Percentiles rank a stretch among this genome's conserved stretches.
These are phyloP conservation scores for Kluyveromyces dobzhanskii DNA, from an alignment of 805 yeast genomes.

Conservation along the genomic window DNA sequence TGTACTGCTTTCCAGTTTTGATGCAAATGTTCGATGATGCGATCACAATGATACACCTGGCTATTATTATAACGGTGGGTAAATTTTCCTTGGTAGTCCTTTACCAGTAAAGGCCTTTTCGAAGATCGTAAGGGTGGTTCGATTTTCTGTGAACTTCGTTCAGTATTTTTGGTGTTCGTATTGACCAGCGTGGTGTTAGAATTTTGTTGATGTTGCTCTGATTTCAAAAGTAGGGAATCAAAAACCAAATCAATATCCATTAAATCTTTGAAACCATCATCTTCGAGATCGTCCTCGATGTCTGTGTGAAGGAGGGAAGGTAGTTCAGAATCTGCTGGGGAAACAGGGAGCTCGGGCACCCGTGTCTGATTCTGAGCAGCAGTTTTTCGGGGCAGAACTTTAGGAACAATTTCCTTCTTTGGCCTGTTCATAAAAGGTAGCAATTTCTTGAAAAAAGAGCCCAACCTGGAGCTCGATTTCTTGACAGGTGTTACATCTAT, in stretches of 20 bases:
- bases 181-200: neutral
- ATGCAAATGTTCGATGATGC: slow-evolving; percentile 12
- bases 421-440: slow-evolving; percentile 8
- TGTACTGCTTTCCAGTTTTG: slow-evolving; percentile 21
- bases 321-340: neutral
- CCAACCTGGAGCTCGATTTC: slow-evolving; percentile 8
- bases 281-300: slow-evolving; percentile 6
- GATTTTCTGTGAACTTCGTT: neutral
- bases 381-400: too few species aligned
- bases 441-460: slow-evolving; percentile 11
- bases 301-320: neutral
- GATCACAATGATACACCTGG: slow-evolving; percentile 3
- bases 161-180: neutral
- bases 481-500: neutral
- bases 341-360: neutral
- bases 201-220: slow-evolving; percentile 8
- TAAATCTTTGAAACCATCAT: slow-evolving; percentile 13
- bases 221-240: slow-evolving; percentile 21
- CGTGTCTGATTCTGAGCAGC: too few species aligned
- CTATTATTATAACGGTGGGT: neutral
- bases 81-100: slow-evolving; percentile 8
- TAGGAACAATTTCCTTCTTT: neutral
- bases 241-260: slow-evolving; percentile 26
- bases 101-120: slow-evolving; percentile 17
- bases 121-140: slow-evolving; percentile 22